Evolutionary conservation across 495 filamentous ascomycete species (phyloP).

Genomic region (Xylaria cubensis): DNA sequence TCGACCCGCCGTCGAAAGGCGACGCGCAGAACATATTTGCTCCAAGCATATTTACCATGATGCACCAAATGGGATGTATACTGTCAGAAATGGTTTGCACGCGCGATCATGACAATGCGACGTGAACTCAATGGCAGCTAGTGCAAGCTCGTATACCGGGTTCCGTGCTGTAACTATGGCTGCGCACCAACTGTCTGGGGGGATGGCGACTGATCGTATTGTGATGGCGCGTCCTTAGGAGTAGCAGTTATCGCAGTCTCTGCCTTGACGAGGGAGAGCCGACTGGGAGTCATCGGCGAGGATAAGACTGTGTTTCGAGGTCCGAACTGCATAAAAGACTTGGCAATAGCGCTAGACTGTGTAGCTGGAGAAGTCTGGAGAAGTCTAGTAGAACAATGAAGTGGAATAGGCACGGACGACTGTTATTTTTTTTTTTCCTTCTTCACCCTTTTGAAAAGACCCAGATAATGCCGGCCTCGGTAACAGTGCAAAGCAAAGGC

Average conservation of each 20-base stretch:
- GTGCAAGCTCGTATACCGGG: conserved; percentile 1
- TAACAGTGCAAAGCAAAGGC: not conserved
- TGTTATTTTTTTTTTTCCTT: not conserved
- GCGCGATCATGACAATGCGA: conserved; percentile 15
- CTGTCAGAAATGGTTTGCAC: not conserved
- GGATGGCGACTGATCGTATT: conserved; percentile 5
- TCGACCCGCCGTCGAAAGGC: not conserved
- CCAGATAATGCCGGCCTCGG: not conserved
- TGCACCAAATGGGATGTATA: not conserved
- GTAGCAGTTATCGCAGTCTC: conserved; percentile 1
- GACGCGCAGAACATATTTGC: conserved; percentile 8
- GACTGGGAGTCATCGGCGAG: conserved; percentile 6
- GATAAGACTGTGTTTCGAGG: not conserved
- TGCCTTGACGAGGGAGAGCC: not conserved
- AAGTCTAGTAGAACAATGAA: not conserved
- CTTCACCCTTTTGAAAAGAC: not conserved
- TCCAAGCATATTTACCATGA: not conserved
- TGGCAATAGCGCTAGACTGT: not conserved
- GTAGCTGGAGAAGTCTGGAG: not conserved
- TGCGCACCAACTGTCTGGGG: not conserved
- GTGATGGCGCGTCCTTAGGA: not conserved
- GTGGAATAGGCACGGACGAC: conserved; percentile 8
- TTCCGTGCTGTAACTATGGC: not conserved
- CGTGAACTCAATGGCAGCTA: not conserved
- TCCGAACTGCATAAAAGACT: not conserved